Conservation (phyloP, 441 rosid genomes). For the Syzygium malaccense region DNA sequence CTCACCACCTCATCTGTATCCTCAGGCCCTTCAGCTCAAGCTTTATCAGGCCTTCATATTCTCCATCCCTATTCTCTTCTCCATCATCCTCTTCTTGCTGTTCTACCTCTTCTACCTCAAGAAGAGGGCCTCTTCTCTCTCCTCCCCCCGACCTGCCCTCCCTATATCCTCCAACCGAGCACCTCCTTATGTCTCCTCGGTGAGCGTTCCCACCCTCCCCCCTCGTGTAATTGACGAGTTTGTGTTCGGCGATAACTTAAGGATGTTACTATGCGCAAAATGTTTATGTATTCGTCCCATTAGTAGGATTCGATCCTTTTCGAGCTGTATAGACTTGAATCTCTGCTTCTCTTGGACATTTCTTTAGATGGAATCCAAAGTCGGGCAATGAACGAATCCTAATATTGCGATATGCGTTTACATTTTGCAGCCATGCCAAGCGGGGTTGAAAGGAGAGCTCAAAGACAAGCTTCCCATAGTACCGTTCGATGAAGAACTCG, state of each 20-base stretch:
- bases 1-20: constrained; percentile 67
- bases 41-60: constrained; percentile 96
- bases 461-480: constrained; percentile 59
- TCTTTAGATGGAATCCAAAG: not conserved
- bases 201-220: constrained; percentile 13
- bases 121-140: constrained; percentile 71
- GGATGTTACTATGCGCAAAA: not conserved
- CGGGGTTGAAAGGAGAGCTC: constrained; percentile 53
- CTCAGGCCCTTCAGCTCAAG: constrained; percentile 81
- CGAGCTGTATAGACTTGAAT: not conserved
- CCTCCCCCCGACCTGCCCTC: constrained; percentile 37
- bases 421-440: constrained; percentile 34
- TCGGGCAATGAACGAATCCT: not conserved
- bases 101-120: constrained; percentile 93
- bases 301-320: not conserved
- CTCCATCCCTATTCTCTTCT: constrained; percentile 91
- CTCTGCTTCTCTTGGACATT: not conserved
- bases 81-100: constrained; percentile 74
- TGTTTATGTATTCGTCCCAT: not conserved
- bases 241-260: not conserved
- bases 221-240: not conserved
- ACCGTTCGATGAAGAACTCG: constrained; percentile 69
- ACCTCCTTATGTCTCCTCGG: constrained; percentile 34
- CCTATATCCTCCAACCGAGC: constrained; percentile 39
- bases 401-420: not conserved